Evolutionary conservation across 306 rosid genomes (phyloP), one percentile per base, ranked within the genome.

Genomic region (Cyclanthera cordifolia): DNA sequence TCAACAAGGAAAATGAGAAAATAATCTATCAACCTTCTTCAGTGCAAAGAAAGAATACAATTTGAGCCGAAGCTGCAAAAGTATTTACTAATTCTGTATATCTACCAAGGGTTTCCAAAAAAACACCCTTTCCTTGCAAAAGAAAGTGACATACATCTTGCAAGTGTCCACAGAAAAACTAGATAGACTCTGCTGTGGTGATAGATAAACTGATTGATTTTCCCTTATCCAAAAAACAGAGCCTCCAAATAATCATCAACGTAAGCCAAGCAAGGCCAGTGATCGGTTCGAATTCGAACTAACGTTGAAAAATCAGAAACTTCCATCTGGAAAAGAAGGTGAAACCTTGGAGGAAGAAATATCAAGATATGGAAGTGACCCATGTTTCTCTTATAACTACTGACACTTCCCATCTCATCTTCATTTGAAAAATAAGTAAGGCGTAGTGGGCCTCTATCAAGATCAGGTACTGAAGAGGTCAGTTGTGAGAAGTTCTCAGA

Each of bases 221-320:
- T 52, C 67, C 79, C 71, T 79, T 83, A 89, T 6, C 84, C 75
- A 76, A 87, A 80, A 79, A 85, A 85, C 76, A 93, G 75, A 69
- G 96, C 95, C 78, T 93, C 98, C 82, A 93, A 84, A 80, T 89
- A 93, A 79, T 89, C 98, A 79, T 93, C 98, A 43, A 90, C 82
- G 76, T 93, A 93, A 53, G 98, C 98, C 73, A 93, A 82, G 86
- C 98, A 87, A 1, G 98, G 98, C 96, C 98, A 89, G 76, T 93
- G 94, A 80, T 93, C 96, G 3, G 98, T 93, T 69, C 91, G 87
- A 55, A 93, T 93, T 39, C 90, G 89, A 60, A 93, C 96, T 69
- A 93, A 80, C 21, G 96, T 87, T 66, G 96, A 93, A 82, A 76
- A 75, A 75, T 93, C 91, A 6, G 84, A 84, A 25, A 93, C 98